Base-by-base conservation (phyloP, 345 rosid genomes). In the Reutealis trisperma region DNA sequence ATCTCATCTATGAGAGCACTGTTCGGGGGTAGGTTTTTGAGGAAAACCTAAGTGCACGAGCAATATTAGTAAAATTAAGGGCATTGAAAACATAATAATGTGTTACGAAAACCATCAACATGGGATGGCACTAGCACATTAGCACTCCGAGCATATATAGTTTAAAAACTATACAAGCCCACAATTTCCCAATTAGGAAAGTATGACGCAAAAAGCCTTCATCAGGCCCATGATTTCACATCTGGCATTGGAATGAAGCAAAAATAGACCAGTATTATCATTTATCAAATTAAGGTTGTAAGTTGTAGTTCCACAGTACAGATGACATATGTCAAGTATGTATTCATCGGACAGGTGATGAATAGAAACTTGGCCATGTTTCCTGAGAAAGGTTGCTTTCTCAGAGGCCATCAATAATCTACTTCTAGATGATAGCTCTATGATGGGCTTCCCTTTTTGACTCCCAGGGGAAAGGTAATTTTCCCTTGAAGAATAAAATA, bases 1-100 rank as follows among this genome's bases (percentile, higher is more conserved):
- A 95, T 93, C 88, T 95, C 98, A 41, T 91, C 87, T 80, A 89
- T 90, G 61, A 95, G 91, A 59, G 92, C 78, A 81, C 90, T 95
- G 88, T 83, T 93, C n/a, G 99, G 99, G 41, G 98, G 99, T 60
- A 93, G 89, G 71, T 89, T 93, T 84, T 93, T 95, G 6, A 95
- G 90, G 80, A 91, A 61, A 80, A 95, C 99, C 99, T 95, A 81
- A 72, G 42, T 51, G 51, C 42, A 75, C 44, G 18, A 55, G 25
- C 1, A 9, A 52, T 16, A 27, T 51, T 13, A 24, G 27, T 47
- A 51, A 54, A 47, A 51, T 69, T 27, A 44, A 70, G 18, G 59
- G 72, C 4, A 4, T 3, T 6, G 14, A 21, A 19, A 22, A 34
- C 5, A 6, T 37, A 77, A 71, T n/a, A 68, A 37, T 58, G 47